Conservation (phyloP, 2,329 filamentous ascomycete genomes). For the Coniochaeta hoffmannii region DNA sequence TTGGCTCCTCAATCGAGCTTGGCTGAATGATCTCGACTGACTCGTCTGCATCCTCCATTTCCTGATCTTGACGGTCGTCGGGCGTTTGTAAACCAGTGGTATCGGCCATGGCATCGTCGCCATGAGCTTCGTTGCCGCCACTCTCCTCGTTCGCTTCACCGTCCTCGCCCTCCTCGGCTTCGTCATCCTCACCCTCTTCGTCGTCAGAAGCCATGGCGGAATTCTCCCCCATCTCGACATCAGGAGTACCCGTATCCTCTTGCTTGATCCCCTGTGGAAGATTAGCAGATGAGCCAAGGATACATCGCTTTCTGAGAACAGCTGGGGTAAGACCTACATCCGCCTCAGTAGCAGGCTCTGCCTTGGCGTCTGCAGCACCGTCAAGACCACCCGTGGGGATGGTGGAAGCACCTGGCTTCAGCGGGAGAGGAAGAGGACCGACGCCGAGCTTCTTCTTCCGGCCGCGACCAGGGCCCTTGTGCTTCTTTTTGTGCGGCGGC, state of each 20-base stretch:
- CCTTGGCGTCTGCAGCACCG: slow-evolving; percentile 30
- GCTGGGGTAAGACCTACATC: slow-evolving; percentile 25
- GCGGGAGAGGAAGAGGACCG: slow-evolving; percentile 23
- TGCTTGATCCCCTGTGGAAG: slow-evolving; percentile 27
- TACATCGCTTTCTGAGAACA: neutral
- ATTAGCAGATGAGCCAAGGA: slow-evolving; percentile 10
- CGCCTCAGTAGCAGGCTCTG: slow-evolving; percentile 26
- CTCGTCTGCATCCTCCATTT: slow-evolving; percentile 17
- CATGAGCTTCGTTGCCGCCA: slow-evolving; percentile 36
- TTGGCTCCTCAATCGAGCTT: slow-evolving; percentile 15
- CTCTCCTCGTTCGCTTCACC: slow-evolving; percentile 37
- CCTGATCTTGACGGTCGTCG: slow-evolving; percentile 14
- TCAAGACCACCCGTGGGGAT: slow-evolving; percentile 17
- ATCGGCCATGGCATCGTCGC: slow-evolving; percentile 28
- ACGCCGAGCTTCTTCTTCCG: slow-evolving; percentile 59
- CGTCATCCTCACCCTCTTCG: slow-evolving; percentile 40
- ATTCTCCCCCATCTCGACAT: slow-evolving; percentile 47
- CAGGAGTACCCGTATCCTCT: slow-evolving; percentile 36
- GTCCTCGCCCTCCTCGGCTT: slow-evolving; percentile 39
- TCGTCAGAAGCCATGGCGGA: slow-evolving; percentile 38
- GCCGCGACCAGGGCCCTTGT: slow-evolving; percentile 69
- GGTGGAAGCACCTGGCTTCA: neutral
- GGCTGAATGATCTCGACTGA: slow-evolving; percentile 11
- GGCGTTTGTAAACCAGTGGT: slow-evolving; percentile 12
- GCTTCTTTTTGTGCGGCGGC: slow-evolving; percentile 74